Evolutionary conservation across 257 asterid genomes (phyloP), one percentile per base, ranked within the genome.

Genomic region (Nicotiana benthamiana): DNA sequence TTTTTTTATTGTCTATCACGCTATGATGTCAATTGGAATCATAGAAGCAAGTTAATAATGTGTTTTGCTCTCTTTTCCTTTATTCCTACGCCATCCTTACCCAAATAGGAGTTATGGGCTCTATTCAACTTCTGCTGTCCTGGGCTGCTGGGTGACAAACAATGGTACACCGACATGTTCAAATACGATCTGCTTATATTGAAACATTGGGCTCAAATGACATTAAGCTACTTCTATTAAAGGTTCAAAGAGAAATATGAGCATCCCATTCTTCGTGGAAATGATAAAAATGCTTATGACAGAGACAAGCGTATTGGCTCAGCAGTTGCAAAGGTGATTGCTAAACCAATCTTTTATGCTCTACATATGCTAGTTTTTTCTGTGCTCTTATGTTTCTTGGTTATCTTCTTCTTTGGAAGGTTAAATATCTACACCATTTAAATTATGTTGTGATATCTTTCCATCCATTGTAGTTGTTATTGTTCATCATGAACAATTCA

Each of bases 231-330:
- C 60, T 79, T 63, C 30, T 76, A 80, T 46, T 82, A 67, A 82
- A 95, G 99, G 92, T 95, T 95, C 84, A 95, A 89, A 87, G 96
- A 93, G 17, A 95, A 89, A 84, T 95, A 90, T 40, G 99, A 95
- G 90, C 74, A 86, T 84, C 80, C 63, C 86, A 93, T 95, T 83
- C 92, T 84, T 85, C 92, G 99, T 62, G 99, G 97, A 70, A 95
- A 87, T 56, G 98, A 95, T 81, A 95, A 92, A 86, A 92, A 90
- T 89, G 99, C 98, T 43, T 93, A 94, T 67, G 97, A 93, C 66
- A 89, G 98, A 80, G 99, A 95, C 86, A 95, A 95, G 86, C 91
- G 87, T 75, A 82, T 90, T 84, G 97, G 97, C 82, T 93, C 99
- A 60, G 76, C 96, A 18, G 97, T 92, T 85, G 99, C 99, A 20